These are phyloP conservation scores for Chlorophyllum brunneum DNA, from an alignment of 768 basidiomycete genomes.

Conservation along the genomic window DNA sequence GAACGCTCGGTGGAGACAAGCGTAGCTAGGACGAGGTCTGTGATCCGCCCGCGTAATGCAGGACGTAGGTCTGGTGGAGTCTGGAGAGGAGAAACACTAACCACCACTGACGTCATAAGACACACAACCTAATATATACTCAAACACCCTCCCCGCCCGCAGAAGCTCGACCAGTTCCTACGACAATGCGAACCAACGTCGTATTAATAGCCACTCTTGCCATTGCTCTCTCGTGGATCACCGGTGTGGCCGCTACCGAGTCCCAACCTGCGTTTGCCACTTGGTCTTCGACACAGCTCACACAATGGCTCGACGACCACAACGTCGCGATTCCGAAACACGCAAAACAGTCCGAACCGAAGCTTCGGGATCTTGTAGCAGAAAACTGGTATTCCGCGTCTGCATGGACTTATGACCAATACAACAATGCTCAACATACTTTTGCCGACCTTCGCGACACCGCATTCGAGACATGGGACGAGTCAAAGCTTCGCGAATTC, in stretches of 20 bases:
- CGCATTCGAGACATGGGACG: conserved; percentile 80
- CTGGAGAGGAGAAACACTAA: conserved; percentile 2
- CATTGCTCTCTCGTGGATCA: conserved; percentile 44
- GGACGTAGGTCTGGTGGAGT: conserved; percentile 1
- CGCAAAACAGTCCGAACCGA: conserved; percentile 30
- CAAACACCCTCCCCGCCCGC: neutral
- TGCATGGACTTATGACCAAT: conserved; percentile 63
- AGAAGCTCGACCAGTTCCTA: neutral
- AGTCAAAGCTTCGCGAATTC: conserved; percentile 76
- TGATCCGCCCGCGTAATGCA: neutral
- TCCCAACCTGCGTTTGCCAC: conserved; percentile 30
- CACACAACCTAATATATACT: conserved; percentile 1
- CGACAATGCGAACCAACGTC: neutral
- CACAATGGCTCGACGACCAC: conserved; percentile 67
- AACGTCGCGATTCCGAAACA: conserved; percentile 51
- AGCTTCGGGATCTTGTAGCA: conserved; percentile 46
- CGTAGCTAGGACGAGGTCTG: neutral
- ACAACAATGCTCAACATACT: conserved; percentile 54
- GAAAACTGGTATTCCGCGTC: conserved; percentile 55
- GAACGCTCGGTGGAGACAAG: neutral
- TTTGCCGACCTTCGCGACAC: conserved; percentile 58
- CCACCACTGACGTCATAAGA: conserved; percentile 12
- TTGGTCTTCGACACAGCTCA: conserved; percentile 67
- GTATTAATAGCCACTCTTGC: conserved; percentile 8
- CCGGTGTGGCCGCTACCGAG: conserved; percentile 28